These are phyloP conservation scores for Penicillium lagena DNA, from an alignment of 495 filamentous ascomycete genomes.

Conservation along the genomic window DNA sequence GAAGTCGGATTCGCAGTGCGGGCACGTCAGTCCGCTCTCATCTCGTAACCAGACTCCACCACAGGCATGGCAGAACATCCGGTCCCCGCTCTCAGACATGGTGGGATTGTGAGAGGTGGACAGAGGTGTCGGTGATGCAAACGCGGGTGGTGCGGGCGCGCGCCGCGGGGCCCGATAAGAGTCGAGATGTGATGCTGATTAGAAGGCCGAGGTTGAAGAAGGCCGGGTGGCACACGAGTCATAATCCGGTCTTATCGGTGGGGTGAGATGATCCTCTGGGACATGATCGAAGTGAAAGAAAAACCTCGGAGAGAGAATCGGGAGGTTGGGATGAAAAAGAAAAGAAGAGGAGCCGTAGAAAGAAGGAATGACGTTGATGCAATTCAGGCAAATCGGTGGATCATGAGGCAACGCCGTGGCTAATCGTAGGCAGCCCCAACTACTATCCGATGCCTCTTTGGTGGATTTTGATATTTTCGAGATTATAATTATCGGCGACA, in stretches of 20 bases:
- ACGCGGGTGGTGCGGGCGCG: neutral
- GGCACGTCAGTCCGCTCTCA: slow-evolving; percentile 62
- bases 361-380: too few species aligned
- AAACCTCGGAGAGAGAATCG: neutral
- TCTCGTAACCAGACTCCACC: slow-evolving; percentile 70
- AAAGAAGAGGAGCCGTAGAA: neutral
- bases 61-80: slow-evolving; percentile 80
- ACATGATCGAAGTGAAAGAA: too few species aligned
- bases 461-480: too few species aligned
- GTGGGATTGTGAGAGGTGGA: slow-evolving; percentile 2
- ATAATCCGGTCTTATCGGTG: too few species aligned
- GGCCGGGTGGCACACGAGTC: too few species aligned
- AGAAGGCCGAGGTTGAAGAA: too few species aligned
- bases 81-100: slow-evolving; percentile 44
- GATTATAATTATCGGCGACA: neutral
- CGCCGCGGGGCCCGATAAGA: too few species aligned
- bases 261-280: too few species aligned
- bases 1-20: slow-evolving; percentile 69
- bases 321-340: neutral
- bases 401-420: neutral
- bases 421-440: slow-evolving; percentile 19
- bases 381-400: neutral
- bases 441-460: slow-evolving; percentile 8
- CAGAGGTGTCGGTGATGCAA: neutral
- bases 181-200: too few species aligned